Evolutionary conservation across 1,284 basidiomycete species (phyloP), one percentile per base, ranked within the genome.

Genomic region (Exsudoporus floridanus): DNA sequence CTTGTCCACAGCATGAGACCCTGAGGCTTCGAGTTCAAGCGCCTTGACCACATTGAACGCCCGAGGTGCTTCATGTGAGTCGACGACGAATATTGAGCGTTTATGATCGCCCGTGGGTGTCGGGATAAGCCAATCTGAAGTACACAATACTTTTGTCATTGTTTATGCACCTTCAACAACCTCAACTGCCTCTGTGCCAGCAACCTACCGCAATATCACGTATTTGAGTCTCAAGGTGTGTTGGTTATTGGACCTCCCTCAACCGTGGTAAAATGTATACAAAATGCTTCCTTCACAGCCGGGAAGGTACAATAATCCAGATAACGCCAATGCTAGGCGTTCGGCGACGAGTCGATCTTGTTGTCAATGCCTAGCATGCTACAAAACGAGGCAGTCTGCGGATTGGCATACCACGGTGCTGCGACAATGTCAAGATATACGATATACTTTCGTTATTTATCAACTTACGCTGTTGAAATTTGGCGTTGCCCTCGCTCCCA

Each of bases 361-460:
- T 97, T 95, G 57, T 83, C 78, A 30, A 99, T 80, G 4, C 82
- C 80, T 27, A 98, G 66, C 77, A 97, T 83, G 25, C 74, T 70
- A 62, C 92, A 93, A 60, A 98, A 89, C 1, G 92, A 87, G 50
- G 84, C 84, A 0, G 95, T 99, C 66, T 98, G 96, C 9, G 92
- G 90, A 64, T 97, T 98, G 6, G 86, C 85, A 70, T 92, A 68
- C 27, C 37, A 55, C 2, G 64, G 61, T 7, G 64, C 61, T 66
- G 48, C 13, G n/a, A 47, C 14, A 33, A 37, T 13, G 45, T 50
- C 37, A 50, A 47, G 21, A 55, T n/a, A n/a, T 35, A 31, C 3
- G 43, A 44, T 43, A 14, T 28, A 49, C 18, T 19, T 38, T 39
- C 7, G 38, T 43, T 39, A 31, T 31, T 61, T 58, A 18, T 41